Conservation (phyloP, 192 early-diverging fungal species). For the Linnemannia exigua region DNA sequence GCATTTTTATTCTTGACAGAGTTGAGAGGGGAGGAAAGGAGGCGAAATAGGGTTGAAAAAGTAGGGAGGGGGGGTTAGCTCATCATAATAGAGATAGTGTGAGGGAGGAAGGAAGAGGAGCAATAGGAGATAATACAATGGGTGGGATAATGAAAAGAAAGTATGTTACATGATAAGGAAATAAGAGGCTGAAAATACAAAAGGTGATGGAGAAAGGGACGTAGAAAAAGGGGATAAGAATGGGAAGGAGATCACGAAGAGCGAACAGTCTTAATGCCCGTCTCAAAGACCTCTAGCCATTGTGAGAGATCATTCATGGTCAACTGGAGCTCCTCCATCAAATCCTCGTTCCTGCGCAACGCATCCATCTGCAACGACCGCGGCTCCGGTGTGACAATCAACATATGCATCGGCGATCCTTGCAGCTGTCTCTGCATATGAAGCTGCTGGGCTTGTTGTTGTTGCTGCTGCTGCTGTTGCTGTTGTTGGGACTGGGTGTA, state of each 20-base stretch:
- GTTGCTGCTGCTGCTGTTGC: neutral
- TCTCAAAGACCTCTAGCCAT: constrained; percentile 63
- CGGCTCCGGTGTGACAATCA: constrained; percentile 54
- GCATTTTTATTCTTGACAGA: neutral
- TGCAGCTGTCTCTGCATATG: constrained; percentile 9
- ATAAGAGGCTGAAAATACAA: neutral
- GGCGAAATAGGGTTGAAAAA: neutral
- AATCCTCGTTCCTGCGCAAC: constrained; percentile 56
- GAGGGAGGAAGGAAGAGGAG: neutral
- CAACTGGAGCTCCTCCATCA: constrained; percentile 57
- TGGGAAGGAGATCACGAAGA: constrained; percentile 4
- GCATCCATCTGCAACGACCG: constrained; percentile 58
- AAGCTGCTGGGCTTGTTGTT: constrained; percentile 13
- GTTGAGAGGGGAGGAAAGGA: neutral
- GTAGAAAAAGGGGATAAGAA: neutral
- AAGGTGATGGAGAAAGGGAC: neutral
- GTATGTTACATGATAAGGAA: neutral
- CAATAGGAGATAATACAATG: neutral
- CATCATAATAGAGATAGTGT: neutral
- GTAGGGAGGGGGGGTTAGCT: neutral
- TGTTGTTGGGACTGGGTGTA: constrained; percentile 4
- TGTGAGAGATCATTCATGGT: constrained; percentile 57
- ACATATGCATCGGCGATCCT: constrained; percentile 30
- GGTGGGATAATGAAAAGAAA: neutral
- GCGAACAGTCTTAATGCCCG: constrained; percentile 52